Percentiles rank a stretch among this genome's conserved stretches.
Evolutionary conservation across 139 green algal genomes (phyloP).

Genomic region (Volvox africanus): DNA sequence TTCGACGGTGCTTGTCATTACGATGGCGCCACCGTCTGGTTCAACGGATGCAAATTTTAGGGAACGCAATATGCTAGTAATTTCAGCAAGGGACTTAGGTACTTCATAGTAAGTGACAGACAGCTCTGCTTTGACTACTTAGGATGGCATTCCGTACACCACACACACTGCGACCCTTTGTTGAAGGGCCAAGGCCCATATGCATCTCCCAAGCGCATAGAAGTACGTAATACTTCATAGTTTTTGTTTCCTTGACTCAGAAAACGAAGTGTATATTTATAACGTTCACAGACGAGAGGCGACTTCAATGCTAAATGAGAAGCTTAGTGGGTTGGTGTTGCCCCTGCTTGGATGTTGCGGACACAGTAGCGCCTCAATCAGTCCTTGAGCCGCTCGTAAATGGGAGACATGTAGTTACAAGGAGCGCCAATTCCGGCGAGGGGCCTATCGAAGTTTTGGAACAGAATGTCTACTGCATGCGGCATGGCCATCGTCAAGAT

Average conservation of each 20-base stretch:
- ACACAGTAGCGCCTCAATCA: not conserved
- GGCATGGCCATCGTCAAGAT: slow-evolving; percentile 57
- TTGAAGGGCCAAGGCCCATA: too few species aligned
- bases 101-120: too few species aligned
- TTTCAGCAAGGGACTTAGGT: too few species aligned
- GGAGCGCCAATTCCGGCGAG: not conserved
- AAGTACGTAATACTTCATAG: too few species aligned
- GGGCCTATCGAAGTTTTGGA: not conserved
- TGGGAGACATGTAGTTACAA: not conserved
- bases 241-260: not conserved
- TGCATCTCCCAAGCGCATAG: too few species aligned
- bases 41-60: too few species aligned
- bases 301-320: not conserved
- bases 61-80: too few species aligned
- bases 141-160: too few species aligned
- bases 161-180: too few species aligned
- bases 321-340: not conserved
- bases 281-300: not conserved
- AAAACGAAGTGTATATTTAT: not conserved
- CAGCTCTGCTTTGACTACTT: too few species aligned
- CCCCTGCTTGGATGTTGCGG: slow-evolving; percentile 3
- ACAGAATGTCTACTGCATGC: slow-evolving; percentile 55
- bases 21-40: too few species aligned
- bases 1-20: too few species aligned
- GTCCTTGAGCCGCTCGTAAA: slow-evolving; percentile 10